Percentiles rank a stretch among this genome's conserved stretches.
phyloP scores from a whole-genome alignment of 306 rosid genomes.

The Lathyrus sativus region DNA sequence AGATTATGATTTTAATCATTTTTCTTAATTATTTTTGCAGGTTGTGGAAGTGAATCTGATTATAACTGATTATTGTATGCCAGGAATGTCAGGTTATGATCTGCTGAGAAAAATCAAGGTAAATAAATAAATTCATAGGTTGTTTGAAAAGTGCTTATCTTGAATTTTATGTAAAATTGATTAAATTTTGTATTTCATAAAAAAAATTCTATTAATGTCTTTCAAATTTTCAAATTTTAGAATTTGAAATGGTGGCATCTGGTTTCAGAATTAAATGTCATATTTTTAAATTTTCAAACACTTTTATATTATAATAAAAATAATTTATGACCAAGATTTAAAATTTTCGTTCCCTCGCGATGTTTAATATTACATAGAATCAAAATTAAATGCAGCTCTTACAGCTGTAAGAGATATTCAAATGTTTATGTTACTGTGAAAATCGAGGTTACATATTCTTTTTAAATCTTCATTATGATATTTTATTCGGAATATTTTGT shows the following conservation, averaged over 20 bases:
- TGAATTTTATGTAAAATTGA: slow-evolving; percentile 1
- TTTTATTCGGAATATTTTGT: not conserved
- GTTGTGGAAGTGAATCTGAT: slow-evolving; percentile 72
- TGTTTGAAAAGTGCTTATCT: not conserved
- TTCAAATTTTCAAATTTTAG: slow-evolving; percentile 22
- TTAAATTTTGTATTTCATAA: slow-evolving; percentile 7
- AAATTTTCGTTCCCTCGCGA: not conserved
- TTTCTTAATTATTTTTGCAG: slow-evolving; percentile 36
- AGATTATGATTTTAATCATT: slow-evolving; percentile 23
- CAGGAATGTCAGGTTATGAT: slow-evolving; percentile 94
- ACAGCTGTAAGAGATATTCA: no score
- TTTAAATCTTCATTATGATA: not conserved
- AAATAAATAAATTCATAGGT: not conserved
- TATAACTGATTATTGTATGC: slow-evolving; percentile 92
- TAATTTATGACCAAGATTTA: not conserved
- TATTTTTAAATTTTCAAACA: slow-evolving; percentile 7
- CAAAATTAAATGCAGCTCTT: not conserved
- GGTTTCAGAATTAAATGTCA: slow-evolving; percentile 25
- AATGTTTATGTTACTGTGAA: not conserved
- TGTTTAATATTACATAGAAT: not conserved
- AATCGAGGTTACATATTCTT: not conserved
- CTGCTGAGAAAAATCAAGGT: slow-evolving; percentile 80
- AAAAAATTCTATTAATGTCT: not conserved
- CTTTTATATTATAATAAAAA: not conserved
- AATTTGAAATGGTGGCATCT: slow-evolving; percentile 18